Evolutionary conservation across 208 protist genomes (phyloP), one percentile per base, ranked within the genome.

Genomic region (Acanthamoeba quina): DNA sequence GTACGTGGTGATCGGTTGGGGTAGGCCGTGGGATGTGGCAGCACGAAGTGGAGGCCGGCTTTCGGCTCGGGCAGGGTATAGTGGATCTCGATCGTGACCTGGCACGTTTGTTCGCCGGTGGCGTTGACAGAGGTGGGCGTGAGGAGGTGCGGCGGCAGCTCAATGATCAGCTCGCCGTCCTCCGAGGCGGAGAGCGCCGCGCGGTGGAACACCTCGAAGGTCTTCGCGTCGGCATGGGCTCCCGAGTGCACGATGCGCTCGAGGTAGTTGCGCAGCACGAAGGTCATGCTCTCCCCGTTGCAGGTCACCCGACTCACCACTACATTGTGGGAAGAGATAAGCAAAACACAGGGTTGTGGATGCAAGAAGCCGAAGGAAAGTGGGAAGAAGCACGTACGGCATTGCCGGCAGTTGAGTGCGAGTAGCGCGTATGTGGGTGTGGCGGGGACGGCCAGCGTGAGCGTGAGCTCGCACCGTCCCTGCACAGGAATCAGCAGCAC

Each of bases 151-250:
- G 95, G 15, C 44, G 95, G 95, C 26, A 96, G 62, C 47, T 96
- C 95, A 15, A 96, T 58, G 19, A 94, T 44, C 19, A 96, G 72
- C 47, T 96, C 95, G 72, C 95, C 95, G 29, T 94, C 72, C 47
- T 96, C 93, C 21, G 94, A 95, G 17, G 56, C 52, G 24, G 76
- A 52, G 41, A 94, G 15, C 29, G 95, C 95, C 41, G 94, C 94
- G 44, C 64, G 58, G 56, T 68, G 31, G 54, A 93, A 95, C 47
- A 94, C 94, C 44, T 91, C 54, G n/a, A 93, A 95, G 0, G 80
- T 86, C n/a, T 91, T 64, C 9, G 92, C 31, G 70, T 95, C 94
- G 70, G 89, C 62, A 34, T 89, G 82, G 5, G 47, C 7, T 3
- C 56, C 82, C 19, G 82, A 17, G 29, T 72, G 82, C 47, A 89